Percentiles rank a stretch among this genome's conserved stretches.
phyloP scores from a whole-genome alignment of 257 asterid species.

The Misopates orontium region DNA sequence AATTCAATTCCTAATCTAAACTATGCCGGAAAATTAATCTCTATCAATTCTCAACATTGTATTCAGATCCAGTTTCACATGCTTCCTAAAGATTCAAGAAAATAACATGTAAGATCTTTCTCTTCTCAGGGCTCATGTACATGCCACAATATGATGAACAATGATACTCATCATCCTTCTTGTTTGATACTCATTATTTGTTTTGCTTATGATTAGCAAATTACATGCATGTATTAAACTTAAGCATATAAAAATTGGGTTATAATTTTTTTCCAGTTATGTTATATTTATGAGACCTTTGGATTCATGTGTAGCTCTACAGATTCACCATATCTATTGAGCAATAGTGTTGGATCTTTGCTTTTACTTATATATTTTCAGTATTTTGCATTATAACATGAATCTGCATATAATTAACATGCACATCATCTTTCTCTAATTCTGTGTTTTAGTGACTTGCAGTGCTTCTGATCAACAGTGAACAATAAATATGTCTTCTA shows the following conservation, averaged over 20 bases:
- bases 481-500: background rate
- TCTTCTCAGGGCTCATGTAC: background rate
- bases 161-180: background rate
- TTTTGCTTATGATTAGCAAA: too few species aligned
- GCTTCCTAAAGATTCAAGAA: background rate
- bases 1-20: background rate
- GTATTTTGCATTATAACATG: background rate
- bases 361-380: too few species aligned
- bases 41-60: background rate
- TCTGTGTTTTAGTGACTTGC: background rate
- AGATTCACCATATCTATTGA: too few species aligned
- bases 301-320: too few species aligned
- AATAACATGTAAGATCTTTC: background rate
- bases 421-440: background rate
- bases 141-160: background rate
- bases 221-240: too few species aligned
- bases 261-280: too few species aligned
- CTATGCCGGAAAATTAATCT: background rate
- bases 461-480: background rate
- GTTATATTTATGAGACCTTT: too few species aligned
- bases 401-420: background rate
- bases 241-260: too few species aligned
- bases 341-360: too few species aligned
- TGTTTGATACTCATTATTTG: too few species aligned
- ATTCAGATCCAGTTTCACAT: background rate